Conservation (phyloP, 768 basidiomycete genomes). For the Lentinula sp. region DNA sequence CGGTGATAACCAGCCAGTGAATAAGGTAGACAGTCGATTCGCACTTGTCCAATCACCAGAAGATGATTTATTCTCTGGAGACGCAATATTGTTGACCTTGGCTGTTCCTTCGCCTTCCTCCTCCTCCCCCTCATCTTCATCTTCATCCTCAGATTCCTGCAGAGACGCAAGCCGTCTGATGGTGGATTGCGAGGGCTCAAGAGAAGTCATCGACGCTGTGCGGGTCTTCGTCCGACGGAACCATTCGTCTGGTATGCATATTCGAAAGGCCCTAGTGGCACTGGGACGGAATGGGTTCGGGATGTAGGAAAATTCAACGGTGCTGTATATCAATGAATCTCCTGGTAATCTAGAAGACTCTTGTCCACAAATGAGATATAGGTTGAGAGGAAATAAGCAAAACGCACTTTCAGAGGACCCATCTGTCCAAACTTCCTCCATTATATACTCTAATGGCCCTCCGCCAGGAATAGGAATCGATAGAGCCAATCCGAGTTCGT, state of each 20-base stretch:
- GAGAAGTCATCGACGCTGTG: slow-evolving; percentile 35
- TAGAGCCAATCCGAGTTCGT: slow-evolving; percentile 68
- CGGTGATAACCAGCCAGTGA: slow-evolving; percentile 59
- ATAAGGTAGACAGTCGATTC: slow-evolving; percentile 57
- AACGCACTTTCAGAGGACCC: slow-evolving; percentile 49
- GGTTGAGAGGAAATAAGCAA: not conserved
- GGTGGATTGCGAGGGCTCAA: slow-evolving; percentile 47
- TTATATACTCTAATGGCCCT: slow-evolving; percentile 62
- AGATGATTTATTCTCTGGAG: slow-evolving; percentile 8
- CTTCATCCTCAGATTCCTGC: slow-evolving; percentile 39
- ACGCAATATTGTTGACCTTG: slow-evolving; percentile 29
- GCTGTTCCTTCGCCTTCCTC: slow-evolving; percentile 60
- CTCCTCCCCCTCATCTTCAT: slow-evolving; percentile 32
- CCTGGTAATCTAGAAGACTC: slow-evolving; percentile 39
- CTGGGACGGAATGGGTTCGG: slow-evolving; percentile 35
- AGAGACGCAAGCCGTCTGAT: slow-evolving; percentile 42
- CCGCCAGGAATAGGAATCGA: slow-evolving; percentile 61
- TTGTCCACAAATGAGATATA: slow-evolving; percentile 17
- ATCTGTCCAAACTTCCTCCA: slow-evolving; percentile 64
- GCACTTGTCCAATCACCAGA: slow-evolving; percentile 47
- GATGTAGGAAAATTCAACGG: slow-evolving; percentile 33
- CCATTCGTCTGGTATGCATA: slow-evolving; percentile 79
- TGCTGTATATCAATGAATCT: slow-evolving; percentile 34
- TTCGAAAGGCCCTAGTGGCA: slow-evolving; percentile 41
- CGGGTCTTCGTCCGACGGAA: slow-evolving; percentile 65